Evolutionary conservation across 2,329 filamentous ascomycete species (phyloP).

Genomic region (Tolypocladium guangdongense): DNA sequence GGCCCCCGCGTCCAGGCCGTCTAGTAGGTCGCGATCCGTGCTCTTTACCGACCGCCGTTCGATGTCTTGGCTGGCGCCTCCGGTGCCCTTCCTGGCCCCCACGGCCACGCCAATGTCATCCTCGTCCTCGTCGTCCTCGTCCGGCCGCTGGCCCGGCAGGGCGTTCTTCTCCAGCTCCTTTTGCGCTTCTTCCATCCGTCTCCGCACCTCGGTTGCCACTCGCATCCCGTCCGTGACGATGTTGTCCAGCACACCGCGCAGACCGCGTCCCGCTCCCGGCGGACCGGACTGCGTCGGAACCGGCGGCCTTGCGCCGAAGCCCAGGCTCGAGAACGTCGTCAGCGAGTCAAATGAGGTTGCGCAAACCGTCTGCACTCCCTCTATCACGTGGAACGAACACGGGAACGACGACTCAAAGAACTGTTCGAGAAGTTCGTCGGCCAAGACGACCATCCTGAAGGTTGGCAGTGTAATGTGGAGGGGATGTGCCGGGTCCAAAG

Average conservation of each 20-base stretch:
- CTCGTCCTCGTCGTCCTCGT: slow-evolving; percentile 62
- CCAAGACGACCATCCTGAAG: slow-evolving; percentile 96
- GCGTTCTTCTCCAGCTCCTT: slow-evolving; percentile 80
- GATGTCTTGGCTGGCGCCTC: slow-evolving; percentile 36
- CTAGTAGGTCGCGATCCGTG: slow-evolving; percentile 59
- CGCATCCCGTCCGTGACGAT: slow-evolving; percentile 97
- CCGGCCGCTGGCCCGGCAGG: slow-evolving; percentile 49
- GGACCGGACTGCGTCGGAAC: slow-evolving; percentile 27
- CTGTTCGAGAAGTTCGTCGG: slow-evolving; percentile 88
- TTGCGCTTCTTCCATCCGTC: slow-evolving; percentile 92
- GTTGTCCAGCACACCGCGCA: slow-evolving; percentile 89
- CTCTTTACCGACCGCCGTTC: slow-evolving; percentile 55
- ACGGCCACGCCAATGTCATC: slow-evolving; percentile 37
- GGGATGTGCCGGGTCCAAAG: slow-evolving; percentile 84
- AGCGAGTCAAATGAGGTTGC: slow-evolving; percentile 40
- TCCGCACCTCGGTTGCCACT: slow-evolving; percentile 82
- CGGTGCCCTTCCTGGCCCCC: slow-evolving; percentile 24
- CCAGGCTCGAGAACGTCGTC: slow-evolving; percentile 73
- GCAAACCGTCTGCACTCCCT: slow-evolving; percentile 35
- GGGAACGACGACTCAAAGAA: slow-evolving; percentile 97
- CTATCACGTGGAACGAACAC: slow-evolving; percentile 79
- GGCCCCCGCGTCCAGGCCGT: slow-evolving; percentile 63
- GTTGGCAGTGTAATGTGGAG: slow-evolving; percentile 93
- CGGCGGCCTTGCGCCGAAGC: slow-evolving; percentile 35
- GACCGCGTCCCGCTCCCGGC: slow-evolving; percentile 52